Evolutionary conservation across 331 rosid species (phyloP), one percentile per base, ranked within the genome.

Genomic region (Quercus lobata): DNA sequence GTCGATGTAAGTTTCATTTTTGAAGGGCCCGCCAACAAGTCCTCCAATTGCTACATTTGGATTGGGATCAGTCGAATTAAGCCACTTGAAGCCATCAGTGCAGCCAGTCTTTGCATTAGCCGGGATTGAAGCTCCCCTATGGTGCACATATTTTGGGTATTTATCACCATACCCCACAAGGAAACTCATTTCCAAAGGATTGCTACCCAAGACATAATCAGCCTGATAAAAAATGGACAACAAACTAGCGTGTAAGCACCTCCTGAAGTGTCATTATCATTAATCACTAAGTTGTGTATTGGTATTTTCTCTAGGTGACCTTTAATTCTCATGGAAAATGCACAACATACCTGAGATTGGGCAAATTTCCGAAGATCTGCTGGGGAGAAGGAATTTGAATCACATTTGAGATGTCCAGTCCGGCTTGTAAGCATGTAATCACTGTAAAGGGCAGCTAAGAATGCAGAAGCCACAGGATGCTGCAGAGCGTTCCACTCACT

Each of bases 71-170:
- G 92, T 55, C 16, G 98, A 93, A 0, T 86, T 62, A n/a, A 96
- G 92, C 88, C 88, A 96, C 84, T 72, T 1, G 82, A 90, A 96
- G 46, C 98, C 99, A 17, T 90, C 97, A 55, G 55, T 84, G 89
- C 99, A 96, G 35, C 78, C 62, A 65, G 94, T 70, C 66, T 82
- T 86, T 56, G 85, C 85, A 82, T 86, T 73, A 53, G 9, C 81
- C 5, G 99, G 99, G 80, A 91, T 96, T 18, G 99, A 96, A 69
- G 99, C 98, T 35, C 99, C 99, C 80, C 99, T 93, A 55, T 96
- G 99, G 90, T 96, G 99, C 75, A 96, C 99, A n/a, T 71, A 90
- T 78, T 91, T 53, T 14, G 99, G 99, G 86, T 53, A 96, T 32
- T 87, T 87, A 56, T 89, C 83, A 30, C 99, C 99, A 71, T 93